A percentile compares a stretch with the other conserved stretches of the same genome.
Conservation (phyloP, 169 alveolate genomes). For the Eimeria maxima region DNA sequence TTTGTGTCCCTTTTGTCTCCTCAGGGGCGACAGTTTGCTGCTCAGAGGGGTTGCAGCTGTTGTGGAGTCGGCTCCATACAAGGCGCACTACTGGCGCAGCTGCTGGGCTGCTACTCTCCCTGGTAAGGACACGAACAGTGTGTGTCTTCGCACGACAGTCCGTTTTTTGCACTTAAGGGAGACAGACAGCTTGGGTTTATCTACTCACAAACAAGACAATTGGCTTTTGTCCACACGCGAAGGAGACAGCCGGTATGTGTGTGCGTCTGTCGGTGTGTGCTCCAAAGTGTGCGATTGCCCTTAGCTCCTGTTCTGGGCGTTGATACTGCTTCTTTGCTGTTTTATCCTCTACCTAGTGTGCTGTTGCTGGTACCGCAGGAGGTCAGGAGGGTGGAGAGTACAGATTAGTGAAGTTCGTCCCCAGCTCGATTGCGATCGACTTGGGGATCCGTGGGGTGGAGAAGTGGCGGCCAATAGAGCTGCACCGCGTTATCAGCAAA, state of each 20-base stretch:
- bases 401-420: constrained; percentile 37
- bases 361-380: background rate
- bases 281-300: too few relatives aligned
- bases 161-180: too few relatives aligned
- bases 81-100: constrained; percentile 51
- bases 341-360: background rate
- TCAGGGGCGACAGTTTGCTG: constrained; percentile 56
- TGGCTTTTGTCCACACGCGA: too few relatives aligned
- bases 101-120: constrained; percentile 7
- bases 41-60: constrained; percentile 39
- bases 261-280: too few relatives aligned
- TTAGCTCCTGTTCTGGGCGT: too few relatives aligned
- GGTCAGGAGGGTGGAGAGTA: constrained; percentile 14
- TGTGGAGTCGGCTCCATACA: background rate
- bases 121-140: background rate
- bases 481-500: background rate
- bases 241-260: background rate
- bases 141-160: background rate
- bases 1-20: background rate
- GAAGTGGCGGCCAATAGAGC: constrained; percentile 30
- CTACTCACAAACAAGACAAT: too few relatives aligned
- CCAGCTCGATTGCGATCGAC: constrained; percentile 14
- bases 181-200: background rate
- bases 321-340: background rate
- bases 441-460: background rate